Percentiles rank a stretch among this genome's conserved stretches.
These are phyloP conservation scores for Fraxinus anomala DNA, from an alignment of 257 asterid species.

Conservation along the genomic window DNA sequence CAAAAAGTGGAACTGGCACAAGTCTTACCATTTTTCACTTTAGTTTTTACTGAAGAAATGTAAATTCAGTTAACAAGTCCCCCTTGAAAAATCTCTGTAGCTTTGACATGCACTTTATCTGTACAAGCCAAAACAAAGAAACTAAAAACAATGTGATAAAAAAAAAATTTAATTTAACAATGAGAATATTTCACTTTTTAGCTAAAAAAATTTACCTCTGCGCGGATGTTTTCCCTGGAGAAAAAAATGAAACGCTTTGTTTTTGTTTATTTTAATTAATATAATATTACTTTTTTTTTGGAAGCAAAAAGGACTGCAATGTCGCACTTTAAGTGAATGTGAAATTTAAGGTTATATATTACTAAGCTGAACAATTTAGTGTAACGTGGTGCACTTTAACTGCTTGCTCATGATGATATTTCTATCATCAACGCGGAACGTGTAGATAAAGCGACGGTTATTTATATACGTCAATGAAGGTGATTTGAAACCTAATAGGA, in stretches of 20 bases:
- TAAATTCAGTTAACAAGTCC: slow-evolving; percentile 24
- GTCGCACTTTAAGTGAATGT: slow-evolving; percentile 25
- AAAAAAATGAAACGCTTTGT: slow-evolving; percentile 22
- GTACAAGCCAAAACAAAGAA: slow-evolving; percentile 21
- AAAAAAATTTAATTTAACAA: too few species aligned
- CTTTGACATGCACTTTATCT: slow-evolving; percentile 7
- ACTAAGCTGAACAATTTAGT: slow-evolving; percentile 29
- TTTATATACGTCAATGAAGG: too few species aligned
- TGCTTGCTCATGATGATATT: too few species aligned
- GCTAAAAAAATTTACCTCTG: slow-evolving; percentile 25
- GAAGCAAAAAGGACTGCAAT: slow-evolving; percentile 24
- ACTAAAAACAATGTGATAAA: slow-evolving; percentile 17
- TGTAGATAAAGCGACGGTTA: too few species aligned
- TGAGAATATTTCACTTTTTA: background rate
- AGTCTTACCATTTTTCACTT: slow-evolving; percentile 34
- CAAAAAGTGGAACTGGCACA: background rate
- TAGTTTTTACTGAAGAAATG: slow-evolving; percentile 20
- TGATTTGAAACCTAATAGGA: too few species aligned
- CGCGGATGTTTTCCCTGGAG: slow-evolving; percentile 31
- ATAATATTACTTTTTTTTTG: background rate
- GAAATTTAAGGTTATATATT: slow-evolving; percentile 26
- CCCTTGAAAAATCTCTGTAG: slow-evolving; percentile 2
- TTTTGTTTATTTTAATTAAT: background rate
- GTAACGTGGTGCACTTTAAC: slow-evolving; percentile 35
- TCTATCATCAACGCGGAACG: too few species aligned